Evolutionary conservation across 495 filamentous ascomycete genomes (phyloP), one percentile per base, ranked within the genome.

Genomic region (Penicillium maclennaniae): DNA sequence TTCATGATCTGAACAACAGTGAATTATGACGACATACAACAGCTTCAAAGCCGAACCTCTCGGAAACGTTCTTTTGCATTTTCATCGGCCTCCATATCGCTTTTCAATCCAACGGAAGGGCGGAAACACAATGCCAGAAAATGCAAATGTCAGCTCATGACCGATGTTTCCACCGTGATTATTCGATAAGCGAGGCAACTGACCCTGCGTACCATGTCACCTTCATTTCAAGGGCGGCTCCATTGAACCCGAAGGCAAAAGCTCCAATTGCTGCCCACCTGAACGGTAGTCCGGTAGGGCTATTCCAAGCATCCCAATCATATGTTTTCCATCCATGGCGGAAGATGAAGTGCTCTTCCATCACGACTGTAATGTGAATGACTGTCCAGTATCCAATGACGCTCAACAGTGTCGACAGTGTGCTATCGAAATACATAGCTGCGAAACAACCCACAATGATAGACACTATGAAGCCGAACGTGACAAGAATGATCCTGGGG

Each of bases 301-400:
- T 67, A 42, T 78, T 69, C 69, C 87, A 88, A 46, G 75, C 68
- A 46, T 80, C 76, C 17, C 80, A 72, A 38, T 66, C 49, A 67
- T 90, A 89, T 26, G 74, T 77, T 5, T 48, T 39, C 67, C 82
- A 76, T n/a, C 79, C 78, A 20, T 78, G 74, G 48, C 79, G 80
- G 73, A 84, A 89, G 55, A 89, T 51, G 66, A 88, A 81, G 71
- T 91, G 87, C 56, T 90, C 87, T 16, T 78, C 71, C 19, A 88
- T 65, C 2, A 82, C 68, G 41, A 90, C 75, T 37, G 79, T 83
- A 55, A 82, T 76, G 66, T 89, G 89, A 55, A 89, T 87, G 15
- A 86, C 81, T 3, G 88, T 79, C 86, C 87, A 91, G 69, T 89
- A 90, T 14, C 82, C 63, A 17, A 67, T 67, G 25, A 64, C 63